Base-by-base conservation (phyloP, 371 early-diverging fungal genomes). In the Mortierella sp. region DNA sequence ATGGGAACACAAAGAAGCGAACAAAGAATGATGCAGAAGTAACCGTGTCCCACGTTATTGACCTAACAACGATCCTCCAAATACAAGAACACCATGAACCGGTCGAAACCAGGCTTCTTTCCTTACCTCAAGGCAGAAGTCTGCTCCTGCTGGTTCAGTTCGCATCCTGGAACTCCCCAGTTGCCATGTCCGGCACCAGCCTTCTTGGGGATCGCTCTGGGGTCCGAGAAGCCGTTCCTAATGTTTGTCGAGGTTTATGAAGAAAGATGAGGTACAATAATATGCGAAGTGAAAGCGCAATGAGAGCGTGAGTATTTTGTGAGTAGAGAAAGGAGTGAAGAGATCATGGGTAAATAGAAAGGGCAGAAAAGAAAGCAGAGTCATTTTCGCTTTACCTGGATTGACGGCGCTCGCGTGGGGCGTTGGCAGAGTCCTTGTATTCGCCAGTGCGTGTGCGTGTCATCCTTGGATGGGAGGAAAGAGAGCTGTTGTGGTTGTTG, bases 361-460 rank as follows among this genome's bases (percentile, higher is more conserved):
- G 24, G 1, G 13, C 28, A 58, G 55, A 38, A 24, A 11, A 16
- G 34, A 47, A 28, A 28, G 24, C 44, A 38, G 38, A 2, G 58
- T 28, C 31, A 19, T 28, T 31, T 31, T 31, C 11, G 0, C 6
- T 21, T 60, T 81, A 85, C 85, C 77, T 76, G 26, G 85, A 73
- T 71, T 74, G 74, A 68, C 77, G 85, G 72, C 85, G 85, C 70
- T 85, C 85, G 55, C 80, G 81, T n/a, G 76, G 75, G 71, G 82
- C 63, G 57, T 55, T 74, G 63, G 76, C 63, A 26, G 74, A 42
- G 58, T 79, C 85, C 73, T 85, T 85, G 80, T 81, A 79, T 7
- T 81, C 85, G 47, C 85, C 85, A 14, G 85, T 85, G 75, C 85
- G 85, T 63, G 85, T 85, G 72, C 85, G 85, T 63, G 85, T 85